A percentile compares a stretch with the other conserved stretches of the same genome.
phyloP scores from a whole-genome alignment of 305 asterid genomes.

The Fraxinus xanthoxyloides region DNA sequence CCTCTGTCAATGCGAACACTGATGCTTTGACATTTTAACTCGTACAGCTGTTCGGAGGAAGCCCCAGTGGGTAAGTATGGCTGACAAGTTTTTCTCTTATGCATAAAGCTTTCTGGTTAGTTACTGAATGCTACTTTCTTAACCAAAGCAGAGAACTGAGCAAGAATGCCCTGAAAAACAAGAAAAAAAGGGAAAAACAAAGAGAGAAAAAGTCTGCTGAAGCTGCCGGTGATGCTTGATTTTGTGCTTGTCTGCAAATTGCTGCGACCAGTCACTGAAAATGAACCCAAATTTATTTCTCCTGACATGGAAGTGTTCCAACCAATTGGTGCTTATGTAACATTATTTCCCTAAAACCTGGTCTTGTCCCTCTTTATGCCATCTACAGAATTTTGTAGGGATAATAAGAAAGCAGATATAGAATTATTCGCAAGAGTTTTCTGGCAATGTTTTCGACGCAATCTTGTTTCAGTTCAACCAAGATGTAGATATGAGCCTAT shows the following conservation, averaged over 20 bases:
- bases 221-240: slow-evolving; percentile 44
- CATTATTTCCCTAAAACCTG: neutral
- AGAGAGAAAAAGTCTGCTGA: slow-evolving; percentile 75
- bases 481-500: neutral
- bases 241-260: neutral
- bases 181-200: slow-evolving; percentile 87
- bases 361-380: neutral
- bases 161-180: slow-evolving; percentile 81
- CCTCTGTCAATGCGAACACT: slow-evolving; percentile 20
- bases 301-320: neutral
- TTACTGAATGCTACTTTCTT: neutral
- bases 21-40: slow-evolving; percentile 20
- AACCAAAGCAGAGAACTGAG: slow-evolving; percentile 60
- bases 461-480: neutral
- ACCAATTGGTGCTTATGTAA: neutral
- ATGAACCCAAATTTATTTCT: neutral
- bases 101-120: neutral
- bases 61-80: slow-evolving; percentile 62
- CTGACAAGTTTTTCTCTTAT: neutral
- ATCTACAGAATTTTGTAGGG: neutral
- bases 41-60: slow-evolving; percentile 72
- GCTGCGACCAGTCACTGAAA: neutral
- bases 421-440: neutral
- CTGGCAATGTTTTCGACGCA: neutral
- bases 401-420: neutral